Base-by-base conservation (phyloP, 78 protist genomes). In the Tieghemostelium lacteum region DNA sequence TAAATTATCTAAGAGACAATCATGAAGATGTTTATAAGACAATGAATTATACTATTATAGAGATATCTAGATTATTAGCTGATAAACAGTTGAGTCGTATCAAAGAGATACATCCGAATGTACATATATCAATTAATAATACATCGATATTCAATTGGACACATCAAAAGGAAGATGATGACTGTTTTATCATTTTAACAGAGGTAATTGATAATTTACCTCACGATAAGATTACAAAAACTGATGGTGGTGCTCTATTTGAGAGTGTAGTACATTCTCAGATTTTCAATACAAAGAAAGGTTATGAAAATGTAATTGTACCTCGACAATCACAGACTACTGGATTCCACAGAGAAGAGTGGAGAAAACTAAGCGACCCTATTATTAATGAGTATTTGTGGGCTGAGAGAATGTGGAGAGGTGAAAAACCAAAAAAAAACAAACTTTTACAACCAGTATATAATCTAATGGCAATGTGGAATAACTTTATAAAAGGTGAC, bases 121-220 rank as follows among this genome's bases (percentile, higher is more conserved):
- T 83, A n/a, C 55, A 66, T 8, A 73, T 83, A 19, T 29, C 66
- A 3, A 63, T 83, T 22, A 67, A 61, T 14, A 83, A 83, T 33
- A 62, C 78, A 16, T 29, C 37, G 8, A 69, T 83, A 16, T 83
- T 83, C 57, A 72, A 83, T 40, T 83, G 91, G 91, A 83, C 75
- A 12, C 60, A 83, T 34, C 26, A 45, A 40, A 5, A 19, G 1
- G 91, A 83, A 33, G 69, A 69, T 0, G 73, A 83, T 31, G 78
- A 83, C 55, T 83, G 91, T n/a, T 83, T 83, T 29, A 60, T 83
- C 10, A 7, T 83, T 1, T 39, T 83, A 37, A 83, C 91, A 17
- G 91, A 83, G 36, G 91, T 83, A 33, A 83, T 83, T 16, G 91
- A 83, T 52, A 83, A 83, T 69, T 42, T 83, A 7, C 91, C 91